Evolutionary conservation across 345 rosid species (phyloP).

Genomic region (Zanthoxylum bungeanum): DNA sequence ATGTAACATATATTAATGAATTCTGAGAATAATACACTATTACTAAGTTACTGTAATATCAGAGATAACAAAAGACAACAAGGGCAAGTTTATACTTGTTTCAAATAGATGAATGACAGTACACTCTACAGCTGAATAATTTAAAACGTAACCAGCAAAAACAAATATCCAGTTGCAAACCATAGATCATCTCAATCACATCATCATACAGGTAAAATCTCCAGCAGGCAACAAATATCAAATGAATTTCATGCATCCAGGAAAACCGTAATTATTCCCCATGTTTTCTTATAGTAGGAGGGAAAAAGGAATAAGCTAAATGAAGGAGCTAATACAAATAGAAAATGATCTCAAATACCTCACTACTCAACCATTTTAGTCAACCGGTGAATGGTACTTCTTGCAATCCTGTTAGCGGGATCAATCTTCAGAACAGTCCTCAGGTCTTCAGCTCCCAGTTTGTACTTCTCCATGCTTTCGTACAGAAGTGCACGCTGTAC

Average conservation of each 20-base stretch:
- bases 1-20: too few species aligned
- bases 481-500: constrained; percentile 94
- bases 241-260: background rate
- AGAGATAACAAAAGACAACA: background rate
- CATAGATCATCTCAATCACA: constrained; percentile 9
- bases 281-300: background rate
- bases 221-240: constrained; percentile 1
- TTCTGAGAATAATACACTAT: background rate
- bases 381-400: constrained; percentile 95
- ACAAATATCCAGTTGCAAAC: constrained; percentile 2
- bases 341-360: constrained; percentile 4
- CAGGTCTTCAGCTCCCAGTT: constrained; percentile 93
- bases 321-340: constrained; percentile 9
- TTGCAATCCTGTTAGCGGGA: constrained; percentile 82
- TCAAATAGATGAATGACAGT: background rate
- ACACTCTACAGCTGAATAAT: background rate
- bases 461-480: constrained; percentile 99
- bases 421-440: constrained; percentile 89
- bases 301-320: constrained; percentile 12
- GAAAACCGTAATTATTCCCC: constrained; percentile 16
- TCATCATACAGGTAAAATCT: constrained; percentile 17
- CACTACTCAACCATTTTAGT: constrained; percentile 67
- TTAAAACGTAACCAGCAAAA: constrained; percentile 3
- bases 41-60: too few species aligned
- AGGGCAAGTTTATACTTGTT: background rate